Evolutionary conservation across 2,329 filamentous ascomycete species (phyloP).

Genomic region (Pseudocercospora crystallina): DNA sequence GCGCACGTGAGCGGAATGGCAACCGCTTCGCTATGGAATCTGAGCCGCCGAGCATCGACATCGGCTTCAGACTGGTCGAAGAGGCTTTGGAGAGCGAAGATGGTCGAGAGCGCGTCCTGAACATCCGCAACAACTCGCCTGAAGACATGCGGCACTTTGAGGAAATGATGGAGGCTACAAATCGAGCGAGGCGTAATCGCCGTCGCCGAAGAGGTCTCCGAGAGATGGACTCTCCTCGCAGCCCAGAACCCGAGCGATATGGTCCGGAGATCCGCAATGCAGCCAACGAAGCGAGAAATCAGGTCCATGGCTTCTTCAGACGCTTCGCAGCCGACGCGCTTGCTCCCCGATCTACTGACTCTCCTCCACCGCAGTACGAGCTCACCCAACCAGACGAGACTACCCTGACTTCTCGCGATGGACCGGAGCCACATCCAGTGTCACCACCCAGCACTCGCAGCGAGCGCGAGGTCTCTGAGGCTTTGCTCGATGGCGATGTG

Average conservation of each 20-base stretch:
- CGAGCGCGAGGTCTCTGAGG: constrained; percentile 24
- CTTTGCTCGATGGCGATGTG: constrained; percentile 26
- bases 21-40: constrained; percentile 27
- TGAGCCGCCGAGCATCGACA: constrained; percentile 28
- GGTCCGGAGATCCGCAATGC: constrained; percentile 16
- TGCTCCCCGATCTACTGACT: constrained; percentile 9
- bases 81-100: constrained; percentile 30
- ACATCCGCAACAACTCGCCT: constrained; percentile 15
- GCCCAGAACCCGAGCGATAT: constrained; percentile 22
- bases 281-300: constrained; percentile 16
- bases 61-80: constrained; percentile 34
- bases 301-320: constrained; percentile 28
- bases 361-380: constrained; percentile 30
- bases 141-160: constrained; percentile 9
- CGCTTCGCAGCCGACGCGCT: constrained; percentile 21
- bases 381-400: background rate
- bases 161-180: constrained; percentile 10
- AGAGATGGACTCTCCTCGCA: constrained; percentile 6
- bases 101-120: constrained; percentile 27
- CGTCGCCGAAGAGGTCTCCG: constrained; percentile 1
- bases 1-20: constrained; percentile 35
- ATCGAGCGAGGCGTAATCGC: background rate
- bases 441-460: constrained; percentile 26
- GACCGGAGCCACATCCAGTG: constrained; percentile 27
- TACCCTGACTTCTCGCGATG: constrained; percentile 25